Evolutionary conservation across 2,329 filamentous ascomycete species (phyloP), one percentile per base, ranked within the genome.

Genomic region (Xylaria sp.): DNA sequence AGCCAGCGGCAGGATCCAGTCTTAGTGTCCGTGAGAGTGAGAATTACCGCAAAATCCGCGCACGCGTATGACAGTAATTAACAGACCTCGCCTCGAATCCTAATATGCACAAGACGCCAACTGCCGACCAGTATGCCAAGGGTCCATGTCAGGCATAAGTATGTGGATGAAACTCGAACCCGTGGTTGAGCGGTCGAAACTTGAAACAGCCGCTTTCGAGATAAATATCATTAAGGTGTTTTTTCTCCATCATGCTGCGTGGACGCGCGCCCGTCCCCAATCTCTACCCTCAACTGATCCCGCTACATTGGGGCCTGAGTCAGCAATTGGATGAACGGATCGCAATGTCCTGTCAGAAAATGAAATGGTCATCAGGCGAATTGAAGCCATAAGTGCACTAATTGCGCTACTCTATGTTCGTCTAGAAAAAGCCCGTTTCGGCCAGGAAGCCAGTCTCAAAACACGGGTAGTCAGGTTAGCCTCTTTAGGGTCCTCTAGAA

Each of bases 101-200:
- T 15, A 31, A 50, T 44, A 37, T 52, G 54, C 55, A 65, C 28
- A 51, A 48, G 25, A 20, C 20, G 48, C 54, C 44, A 61, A 63
- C 58, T 63, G 44, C 51, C 58, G 64, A 50, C 39, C 37, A 31
- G 31, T 37, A 51, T n/a, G 4, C 58, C 69, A 73, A 70, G 74
- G 70, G 56, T 60, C 54, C 50, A 69, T 73, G 72, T 70, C 74
- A 65, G 57, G 50, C 51, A 65, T 34, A 54, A 44, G 60, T 64
- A 51, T 66, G 37, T 67, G 56, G 65, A 75, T 74, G 70, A 75
- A 75, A 76, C 74, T 69, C 62, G 48, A 69, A 58, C 46, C 67
- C 59, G 70, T 65, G 72, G 67, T 66, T 65, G 60, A 65, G 56
- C 51, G 66, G 46, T 71, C 67, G 66, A 67, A 56, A 69, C 66